Evolutionary conservation across 139 green algal genomes (phyloP).

Genomic region (Chlamydomonas applanata): DNA sequence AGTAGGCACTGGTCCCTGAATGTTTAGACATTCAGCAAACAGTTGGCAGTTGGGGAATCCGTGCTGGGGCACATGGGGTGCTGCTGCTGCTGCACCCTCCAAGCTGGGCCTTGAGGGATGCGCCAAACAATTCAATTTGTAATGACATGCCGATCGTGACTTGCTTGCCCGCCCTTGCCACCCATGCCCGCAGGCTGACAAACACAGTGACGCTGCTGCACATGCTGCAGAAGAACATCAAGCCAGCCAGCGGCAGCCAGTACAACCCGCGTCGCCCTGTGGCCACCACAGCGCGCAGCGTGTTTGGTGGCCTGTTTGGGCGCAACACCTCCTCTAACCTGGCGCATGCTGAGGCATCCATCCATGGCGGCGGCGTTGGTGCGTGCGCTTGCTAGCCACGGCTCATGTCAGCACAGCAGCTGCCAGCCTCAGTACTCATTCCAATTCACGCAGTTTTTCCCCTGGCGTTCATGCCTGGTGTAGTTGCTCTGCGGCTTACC

Average conservation of each 20-base stretch:
- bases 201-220: slow-evolving; percentile 95
- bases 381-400: too few relatives aligned
- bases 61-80: neutral
- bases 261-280: slow-evolving; percentile 20
- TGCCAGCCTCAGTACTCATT: too few relatives aligned
- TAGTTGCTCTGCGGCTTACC: too few relatives aligned
- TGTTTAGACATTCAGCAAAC: neutral
- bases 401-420: too few relatives aligned
- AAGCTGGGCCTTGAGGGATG: too few relatives aligned
- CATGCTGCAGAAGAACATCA: slow-evolving; percentile 95
- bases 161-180: too few relatives aligned
- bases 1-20: neutral
- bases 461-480: too few relatives aligned
- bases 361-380: slow-evolving; percentile 80
- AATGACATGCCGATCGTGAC: too few relatives aligned
- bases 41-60: neutral
- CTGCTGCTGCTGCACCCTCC: neutral
- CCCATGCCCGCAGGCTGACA: slow-evolving; percentile 72
- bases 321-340: slow-evolving; percentile 14
- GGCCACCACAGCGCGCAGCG: slow-evolving; percentile 30
- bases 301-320: slow-evolving; percentile 48
- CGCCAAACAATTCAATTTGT: too few relatives aligned
- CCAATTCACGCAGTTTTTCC: too few relatives aligned
- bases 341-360: slow-evolving; percentile 66
- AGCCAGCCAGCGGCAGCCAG: slow-evolving; percentile 62